Base-by-base conservation (phyloP, 805 yeast genomes). In the Osmozyma mogii region DNA sequence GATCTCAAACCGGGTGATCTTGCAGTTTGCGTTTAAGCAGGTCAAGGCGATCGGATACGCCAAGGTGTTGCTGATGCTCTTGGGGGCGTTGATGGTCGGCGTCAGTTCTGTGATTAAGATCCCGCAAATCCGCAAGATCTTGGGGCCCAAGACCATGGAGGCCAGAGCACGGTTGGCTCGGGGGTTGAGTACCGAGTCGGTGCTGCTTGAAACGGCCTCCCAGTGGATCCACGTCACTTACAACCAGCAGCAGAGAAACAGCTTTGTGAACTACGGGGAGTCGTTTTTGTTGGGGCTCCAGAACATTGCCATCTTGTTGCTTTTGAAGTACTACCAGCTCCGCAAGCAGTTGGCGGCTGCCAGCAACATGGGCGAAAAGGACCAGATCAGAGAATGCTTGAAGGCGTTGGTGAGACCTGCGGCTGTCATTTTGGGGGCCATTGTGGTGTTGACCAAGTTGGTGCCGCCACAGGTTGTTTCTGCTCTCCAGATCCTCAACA, bases 261-360 rank as follows among this genome's bases (percentile, higher is more conserved):
- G 54, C 26, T 63, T 63, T 31, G 40, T 59, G 24, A 54, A 54
- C 28, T 63, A 62, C 36, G 70, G 70, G 5, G 70, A 63, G 41
- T 47, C 58, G 17, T 37, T 59, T 13, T 47, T 62, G 17, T 36
- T 62, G 24, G 68, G 65, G 1, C 23, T 60, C 11, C 70, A 63
- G 38, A 61, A 63, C 35, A 43, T 51, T 4, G 53, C 43, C n/a
- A 52, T 63, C 21, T 49, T 63, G 22, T 40, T 59, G 10, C 41
- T 63, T 15, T 47, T 61, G 27, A 46, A 57, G 38, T 62, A 52
- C 37, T 63, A 56, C 40, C 43, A 52, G 9, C 38, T 47, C 18
- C 38, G 56, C 16, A 29, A 38, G n/a, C 37, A 45, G 22, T 34
- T 50, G 9, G 36, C 36, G n/a, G 32, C 22, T 12, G 34, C 28